Evolutionary conservation across 176 grass and related monocot species (phyloP).

Genomic region (Carex pumila): DNA sequence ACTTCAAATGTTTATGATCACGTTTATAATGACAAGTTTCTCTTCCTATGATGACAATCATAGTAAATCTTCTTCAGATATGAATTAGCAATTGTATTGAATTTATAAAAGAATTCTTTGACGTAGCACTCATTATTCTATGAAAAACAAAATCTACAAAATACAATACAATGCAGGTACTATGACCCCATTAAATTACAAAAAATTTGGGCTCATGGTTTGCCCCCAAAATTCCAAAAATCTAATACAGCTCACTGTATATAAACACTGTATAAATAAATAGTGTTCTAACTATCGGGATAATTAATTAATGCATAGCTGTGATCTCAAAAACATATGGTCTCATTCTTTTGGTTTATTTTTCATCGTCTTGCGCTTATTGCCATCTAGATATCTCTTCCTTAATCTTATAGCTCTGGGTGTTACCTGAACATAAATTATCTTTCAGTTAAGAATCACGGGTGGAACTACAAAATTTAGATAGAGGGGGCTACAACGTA

Average conservation of each 20-base stretch:
- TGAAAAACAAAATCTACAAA: not conserved
- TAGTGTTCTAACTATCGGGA: slow-evolving; percentile 1
- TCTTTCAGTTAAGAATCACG: not conserved
- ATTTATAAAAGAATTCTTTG: not conserved
- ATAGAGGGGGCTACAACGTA: too few species aligned
- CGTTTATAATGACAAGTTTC: not conserved
- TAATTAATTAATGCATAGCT: not conserved
- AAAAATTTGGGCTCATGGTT: slow-evolving; percentile 3
- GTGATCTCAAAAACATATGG: slow-evolving; percentile 15
- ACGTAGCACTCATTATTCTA: not conserved
- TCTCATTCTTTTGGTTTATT: slow-evolving; percentile 59
- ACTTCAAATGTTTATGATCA: not conserved
- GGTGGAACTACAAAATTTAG: too few species aligned
- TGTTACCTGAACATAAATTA: slow-evolving; percentile 60
- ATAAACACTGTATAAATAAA: slow-evolving; percentile 30
- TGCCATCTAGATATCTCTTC: slow-evolving; percentile 90
- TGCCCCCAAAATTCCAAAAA: not conserved
- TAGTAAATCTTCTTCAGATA: not conserved
- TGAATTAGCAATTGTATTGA: not conserved
- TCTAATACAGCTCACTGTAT: slow-evolving; percentile 1
- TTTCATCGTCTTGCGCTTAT: slow-evolving; percentile 98
- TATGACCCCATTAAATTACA: slow-evolving; percentile 7
- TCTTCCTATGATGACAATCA: not conserved
- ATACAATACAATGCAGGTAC: not conserved
- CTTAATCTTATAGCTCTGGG: slow-evolving; percentile 77